phyloP scores from a whole-genome alignment of 2,329 filamentous ascomycete genomes.

The Paecilomyces sp. region DNA sequence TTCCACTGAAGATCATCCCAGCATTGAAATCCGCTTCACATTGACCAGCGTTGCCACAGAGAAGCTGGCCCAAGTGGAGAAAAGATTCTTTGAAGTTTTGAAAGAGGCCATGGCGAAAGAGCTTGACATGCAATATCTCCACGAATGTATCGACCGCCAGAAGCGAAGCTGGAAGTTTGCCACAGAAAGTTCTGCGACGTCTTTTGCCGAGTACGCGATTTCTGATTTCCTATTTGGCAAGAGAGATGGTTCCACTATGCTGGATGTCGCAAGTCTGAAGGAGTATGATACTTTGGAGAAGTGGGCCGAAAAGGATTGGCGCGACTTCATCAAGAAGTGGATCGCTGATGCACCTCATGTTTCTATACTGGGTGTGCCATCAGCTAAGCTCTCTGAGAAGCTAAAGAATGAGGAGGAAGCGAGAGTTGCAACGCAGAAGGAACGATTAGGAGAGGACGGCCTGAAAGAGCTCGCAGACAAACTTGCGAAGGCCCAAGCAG shows the following conservation, averaged over 20 bases:
- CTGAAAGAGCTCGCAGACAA: conserved; percentile 66
- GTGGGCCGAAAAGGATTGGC: conserved; percentile 84
- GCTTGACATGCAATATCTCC: conserved; percentile 83
- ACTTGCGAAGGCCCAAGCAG: conserved; percentile 74
- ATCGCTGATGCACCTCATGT: conserved; percentile 79
- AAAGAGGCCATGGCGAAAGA: conserved; percentile 69
- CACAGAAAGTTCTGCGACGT: conserved; percentile 71
- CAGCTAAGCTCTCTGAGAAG: conserved; percentile 67
- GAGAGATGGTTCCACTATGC: conserved; percentile 70
- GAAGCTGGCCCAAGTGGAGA: conserved; percentile 75
- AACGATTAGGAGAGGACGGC: conserved; percentile 73
- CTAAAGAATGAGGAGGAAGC: conserved; percentile 75
- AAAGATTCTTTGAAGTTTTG: conserved; percentile 76
- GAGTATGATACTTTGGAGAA: conserved; percentile 61
- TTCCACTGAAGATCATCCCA: conserved; percentile 70
- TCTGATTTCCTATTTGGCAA: conserved; percentile 87
- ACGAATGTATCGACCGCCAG: conserved; percentile 77
- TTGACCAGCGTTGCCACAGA: conserved; percentile 81
- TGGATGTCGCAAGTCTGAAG: conserved; percentile 45
- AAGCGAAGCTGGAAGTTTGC: conserved; percentile 74
- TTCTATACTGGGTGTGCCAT: conserved; percentile 82
- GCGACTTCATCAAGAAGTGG: conserved; percentile 73
- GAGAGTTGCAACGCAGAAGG: conserved; percentile 69
- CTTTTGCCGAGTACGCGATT: conserved; percentile 80
- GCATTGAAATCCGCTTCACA: conserved; percentile 77